Evolutionary conservation across 2,329 filamentous ascomycete genomes (phyloP).

Genomic region (Dactylonectria macrodidyma): DNA sequence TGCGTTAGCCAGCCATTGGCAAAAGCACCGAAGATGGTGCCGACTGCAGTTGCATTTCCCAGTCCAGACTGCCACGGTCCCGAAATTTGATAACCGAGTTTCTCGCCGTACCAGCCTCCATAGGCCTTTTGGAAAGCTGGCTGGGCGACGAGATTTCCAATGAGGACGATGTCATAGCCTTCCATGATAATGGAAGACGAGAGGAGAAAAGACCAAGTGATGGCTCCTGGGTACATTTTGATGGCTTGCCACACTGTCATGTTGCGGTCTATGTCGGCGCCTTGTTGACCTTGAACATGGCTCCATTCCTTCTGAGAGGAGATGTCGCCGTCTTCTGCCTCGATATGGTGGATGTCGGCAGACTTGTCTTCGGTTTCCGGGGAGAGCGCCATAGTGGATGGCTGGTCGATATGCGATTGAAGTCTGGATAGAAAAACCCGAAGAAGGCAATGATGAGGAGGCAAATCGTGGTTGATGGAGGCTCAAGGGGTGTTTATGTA

Average conservation of each 20-base stretch:
- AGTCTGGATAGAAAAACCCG: no score
- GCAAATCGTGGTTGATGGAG: no score
- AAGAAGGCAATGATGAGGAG: no score
- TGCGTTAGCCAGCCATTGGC: slow-evolving; percentile 31
- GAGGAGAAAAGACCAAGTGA: slow-evolving; percentile 40
- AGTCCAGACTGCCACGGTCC: slow-evolving; percentile 35
- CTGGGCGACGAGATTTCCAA: slow-evolving; percentile 51
- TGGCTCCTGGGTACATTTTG: slow-evolving; percentile 35
- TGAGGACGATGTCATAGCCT: slow-evolving; percentile 49
- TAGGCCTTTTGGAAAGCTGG: slow-evolving; percentile 48
- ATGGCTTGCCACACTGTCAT: slow-evolving; percentile 36
- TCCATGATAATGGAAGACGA: slow-evolving; percentile 56
- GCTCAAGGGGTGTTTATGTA: no score
- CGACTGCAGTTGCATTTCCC: slow-evolving; percentile 13
- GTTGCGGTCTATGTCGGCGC: slow-evolving; percentile 33
- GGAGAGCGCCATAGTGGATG: no score
- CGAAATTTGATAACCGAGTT: slow-evolving; percentile 25
- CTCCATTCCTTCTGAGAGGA: neutral
- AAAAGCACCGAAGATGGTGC: slow-evolving; percentile 31
- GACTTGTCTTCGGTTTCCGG: neutral
- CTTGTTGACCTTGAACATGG: slow-evolving; percentile 17
- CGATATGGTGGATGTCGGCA: neutral
- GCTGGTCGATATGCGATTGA: no score
- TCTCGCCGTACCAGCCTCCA: slow-evolving; percentile 37
- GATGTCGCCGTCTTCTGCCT: no score